A percentile compares a stretch with the other conserved stretches of the same genome.
Evolutionary conservation across 2,329 filamentous ascomycete genomes (phyloP).

Genomic region (Epicoccum sorghinum): DNA sequence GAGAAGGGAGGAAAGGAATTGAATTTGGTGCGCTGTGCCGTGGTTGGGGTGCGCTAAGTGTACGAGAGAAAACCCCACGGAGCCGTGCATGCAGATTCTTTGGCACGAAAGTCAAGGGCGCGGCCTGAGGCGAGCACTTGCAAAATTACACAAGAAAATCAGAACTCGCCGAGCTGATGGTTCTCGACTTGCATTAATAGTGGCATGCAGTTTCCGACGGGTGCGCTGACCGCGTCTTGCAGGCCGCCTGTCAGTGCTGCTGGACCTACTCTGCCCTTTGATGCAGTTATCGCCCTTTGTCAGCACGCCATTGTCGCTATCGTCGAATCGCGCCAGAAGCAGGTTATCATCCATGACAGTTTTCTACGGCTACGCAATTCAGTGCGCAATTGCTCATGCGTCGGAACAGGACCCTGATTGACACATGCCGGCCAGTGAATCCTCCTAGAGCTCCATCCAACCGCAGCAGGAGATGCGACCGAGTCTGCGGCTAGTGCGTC

Average conservation of each 20-base stretch:
- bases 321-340: conserved; percentile 9
- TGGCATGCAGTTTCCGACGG: conserved; percentile 7
- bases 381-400: conserved; percentile 15
- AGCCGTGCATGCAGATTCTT: conserved; percentile 21
- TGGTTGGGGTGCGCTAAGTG: conserved; percentile 18
- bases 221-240: conserved; percentile 7
- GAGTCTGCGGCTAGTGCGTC: conserved; percentile 1
- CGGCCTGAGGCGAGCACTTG: conserved; percentile 5
- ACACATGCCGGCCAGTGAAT: conserved; percentile 4
- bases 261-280: conserved; percentile 1
- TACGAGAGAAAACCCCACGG: conserved; percentile 12
- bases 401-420: conserved; percentile 16
- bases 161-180: not conserved
- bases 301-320: conserved; percentile 4
- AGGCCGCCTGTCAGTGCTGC: not conserved
- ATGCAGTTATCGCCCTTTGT: not conserved
- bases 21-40: conserved; percentile 22
- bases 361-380: conserved; percentile 4
- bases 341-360: conserved; percentile 9
- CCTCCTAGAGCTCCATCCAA: conserved; percentile 3
- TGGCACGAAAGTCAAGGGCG: conserved; percentile 6
- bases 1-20: conserved; percentile 26
- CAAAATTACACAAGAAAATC: conserved; percentile 9
- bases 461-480: conserved; percentile 10
- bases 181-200: conserved; percentile 7